Base-by-base conservation (phyloP, 495 filamentous ascomycete species). In the Hypoxylon perforatum region DNA sequence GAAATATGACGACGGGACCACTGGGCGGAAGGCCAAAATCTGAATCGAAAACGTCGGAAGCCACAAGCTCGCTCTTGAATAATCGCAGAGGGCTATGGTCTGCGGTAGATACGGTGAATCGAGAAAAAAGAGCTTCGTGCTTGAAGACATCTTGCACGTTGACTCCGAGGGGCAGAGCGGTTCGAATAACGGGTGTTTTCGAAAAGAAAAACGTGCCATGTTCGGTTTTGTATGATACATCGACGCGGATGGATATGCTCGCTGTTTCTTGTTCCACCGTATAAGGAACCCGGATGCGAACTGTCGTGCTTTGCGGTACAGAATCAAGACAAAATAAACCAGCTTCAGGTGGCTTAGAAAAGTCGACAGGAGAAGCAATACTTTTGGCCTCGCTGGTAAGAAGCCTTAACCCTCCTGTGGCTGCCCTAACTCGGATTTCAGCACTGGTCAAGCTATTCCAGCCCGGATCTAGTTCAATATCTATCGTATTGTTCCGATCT, bases 141-240 rank as follows among this genome's bases (percentile, higher is more conserved):
- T 96, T 96, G 83, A 99, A 99, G 36, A 92, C 87, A 67, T 99
- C 96, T 69, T 97, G 93, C 38, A 99, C 94, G 65, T 98, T 97
- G 61, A 99, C 94, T 15, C 93, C 93, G 38, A 99, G 85, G 0
- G 92, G 92, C 10, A 98, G 80, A 15, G 86, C 78, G 6, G 91
- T 89, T 1, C 87, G 85, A 21, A 92, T 79, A n/a, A 84, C 83
- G 10, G 82, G 83, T 19, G 85, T 87, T 47, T 84, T 83, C 2
- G 87, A 84, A 70, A 90, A 97, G 52, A 83, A 79, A 65, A 95
- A 97, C 28, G 75, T 79, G 1, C 92, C 93, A 12, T 85, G 78
- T 4, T 87, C 82, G 0, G 94, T 97, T 15, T 86, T 81, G 70
- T 97, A 99, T 1, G 77, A 80, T 18, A 95, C 81, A 61, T 98